phyloP scores from a whole-genome alignment of 2,329 filamentous ascomycete species.

The Dactylellina parvicollis region DNA sequence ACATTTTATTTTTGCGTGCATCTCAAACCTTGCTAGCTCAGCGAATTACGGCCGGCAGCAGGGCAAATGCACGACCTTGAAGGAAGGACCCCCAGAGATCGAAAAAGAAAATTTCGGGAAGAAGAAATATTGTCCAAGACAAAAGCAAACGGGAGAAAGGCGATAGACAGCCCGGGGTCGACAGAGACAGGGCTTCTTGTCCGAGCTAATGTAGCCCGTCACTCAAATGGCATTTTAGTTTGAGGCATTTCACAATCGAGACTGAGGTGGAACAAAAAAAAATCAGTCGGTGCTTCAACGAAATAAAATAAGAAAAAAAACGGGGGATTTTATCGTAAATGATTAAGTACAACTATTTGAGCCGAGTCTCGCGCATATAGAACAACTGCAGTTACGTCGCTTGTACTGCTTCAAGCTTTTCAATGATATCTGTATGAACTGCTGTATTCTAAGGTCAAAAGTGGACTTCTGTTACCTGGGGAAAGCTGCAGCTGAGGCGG shows the following conservation, averaged over 20 bases:
- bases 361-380: slow-evolving; percentile 49
- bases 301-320: slow-evolving; percentile 13
- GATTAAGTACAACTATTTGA: slow-evolving; percentile 30
- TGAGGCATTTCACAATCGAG: slow-evolving; percentile 53
- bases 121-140: slow-evolving; percentile 36
- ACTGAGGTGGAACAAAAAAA: neutral
- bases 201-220: slow-evolving; percentile 49
- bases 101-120: slow-evolving; percentile 45
- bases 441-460: slow-evolving; percentile 37
- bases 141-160: slow-evolving; percentile 53
- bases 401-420: slow-evolving; percentile 14
- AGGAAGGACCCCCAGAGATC: slow-evolving; percentile 38
- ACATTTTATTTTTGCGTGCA: slow-evolving; percentile 48
- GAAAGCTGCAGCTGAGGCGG: slow-evolving; percentile 46
- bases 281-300: no score
- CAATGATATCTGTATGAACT: slow-evolving; percentile 13
- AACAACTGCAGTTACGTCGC: slow-evolving; percentile 15
- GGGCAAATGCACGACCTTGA: slow-evolving; percentile 50
- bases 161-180: slow-evolving; percentile 51
- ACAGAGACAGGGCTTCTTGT: slow-evolving; percentile 46
- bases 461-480: slow-evolving; percentile 46
- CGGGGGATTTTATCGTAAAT: neutral
- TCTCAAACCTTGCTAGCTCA: slow-evolving; percentile 51
- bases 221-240: slow-evolving; percentile 51
- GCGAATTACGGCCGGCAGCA: slow-evolving; percentile 47